Evolutionary conservation across 2,329 filamentous ascomycete genomes (phyloP), one percentile per base, ranked within the genome.

Genomic region (Paraphoma chrysanthemicola): DNA sequence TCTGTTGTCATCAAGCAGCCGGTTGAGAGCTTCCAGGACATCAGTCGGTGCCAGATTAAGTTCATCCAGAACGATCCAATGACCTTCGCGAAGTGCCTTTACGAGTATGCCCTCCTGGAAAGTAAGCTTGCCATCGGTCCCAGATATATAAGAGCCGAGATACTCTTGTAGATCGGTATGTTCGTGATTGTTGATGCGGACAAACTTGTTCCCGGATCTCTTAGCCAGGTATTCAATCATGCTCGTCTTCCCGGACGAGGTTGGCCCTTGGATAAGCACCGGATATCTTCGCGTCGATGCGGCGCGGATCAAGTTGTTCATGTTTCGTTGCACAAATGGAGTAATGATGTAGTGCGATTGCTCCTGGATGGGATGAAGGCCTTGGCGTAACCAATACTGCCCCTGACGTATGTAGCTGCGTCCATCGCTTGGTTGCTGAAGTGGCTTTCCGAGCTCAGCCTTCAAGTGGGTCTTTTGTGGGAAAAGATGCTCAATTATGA

Each of bases 191-290:
- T 99, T 99, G 82, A 99, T 99, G 57, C 95, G 88, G 43, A 99
- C 93, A 72, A 98, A 99, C 71, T 91, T 95, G 74, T 99, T 97
- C 3, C 96, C 95, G 30, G 93, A 98, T 53, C 91, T 90, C 70
- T 96, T 95, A n/a, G 96, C 94, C 38, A 99, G 84, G 73, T 97
- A 97, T 77, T 98, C 94, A 42, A 99, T 96, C 95, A 99, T 99
- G 77, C 94, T 98, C 0, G 95, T 99, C 78, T 99, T 99, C 62
- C 95, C 95, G 11, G 94, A 91, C 5, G 96, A 99, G 0, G 95
- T 99, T 11, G 96, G 95, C 3, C 95, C 95, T 77, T 99, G 95
- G 17, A 99, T 90, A 9, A 99, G 83, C 47, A 99, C 92, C 0
- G 95, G 96, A 74, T 97, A 99, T 47, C 91, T 87, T 36, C 93